Evolutionary conservation across 1,284 basidiomycete species (phyloP), one percentile per base, ranked within the genome.

Genomic region (Ceratobasidium sp.): DNA sequence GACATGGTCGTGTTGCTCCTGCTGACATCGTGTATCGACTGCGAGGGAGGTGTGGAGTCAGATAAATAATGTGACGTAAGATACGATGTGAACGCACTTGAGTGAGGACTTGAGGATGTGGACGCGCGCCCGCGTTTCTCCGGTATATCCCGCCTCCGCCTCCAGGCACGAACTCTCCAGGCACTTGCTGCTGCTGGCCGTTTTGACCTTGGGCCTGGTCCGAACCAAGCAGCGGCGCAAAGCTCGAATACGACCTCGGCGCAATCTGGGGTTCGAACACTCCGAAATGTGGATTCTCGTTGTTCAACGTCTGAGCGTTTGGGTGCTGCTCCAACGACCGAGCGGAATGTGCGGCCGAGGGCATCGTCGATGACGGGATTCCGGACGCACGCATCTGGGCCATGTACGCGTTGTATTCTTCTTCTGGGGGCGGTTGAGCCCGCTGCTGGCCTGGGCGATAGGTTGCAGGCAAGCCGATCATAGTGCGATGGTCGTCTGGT

Each of bases 101-200:
- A 44, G 52, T 68, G 20, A 26, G 33, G 20, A 59, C 54, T 15
- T 71, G 52, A 9, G 68, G 44, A 46, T 46, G 44, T 13, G 44
- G 54, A 13, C 56, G 52, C n/a, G 54, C 12, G 33, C 6, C 15
- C 26, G 17, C 44, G 57, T 40, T 38, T 2, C 23, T 56, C 20
- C 59, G 57, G 57, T 26, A 73, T 3, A 50, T 46, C 10, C 9
- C n/a, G 56, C 59, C 26, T 44, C 44, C 44, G 44, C 44, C 44
- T 3, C 48, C 48, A 12, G 71, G 71, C 46, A 65, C 38, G n/a
- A 74, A 74, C 6, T 74, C 71, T 20, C 71, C 71, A 1, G n/a
- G 71, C 6, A 74, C 61, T 26, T 65, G 59, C 46, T 64, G 71
- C 52, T 52, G 65, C 40, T 46, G 42, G 33, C n/a, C n/a, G n/a